These are phyloP conservation scores for Ilyonectria robusta DNA, from an alignment of 2,329 filamentous ascomycete genomes.

Conservation along the genomic window DNA sequence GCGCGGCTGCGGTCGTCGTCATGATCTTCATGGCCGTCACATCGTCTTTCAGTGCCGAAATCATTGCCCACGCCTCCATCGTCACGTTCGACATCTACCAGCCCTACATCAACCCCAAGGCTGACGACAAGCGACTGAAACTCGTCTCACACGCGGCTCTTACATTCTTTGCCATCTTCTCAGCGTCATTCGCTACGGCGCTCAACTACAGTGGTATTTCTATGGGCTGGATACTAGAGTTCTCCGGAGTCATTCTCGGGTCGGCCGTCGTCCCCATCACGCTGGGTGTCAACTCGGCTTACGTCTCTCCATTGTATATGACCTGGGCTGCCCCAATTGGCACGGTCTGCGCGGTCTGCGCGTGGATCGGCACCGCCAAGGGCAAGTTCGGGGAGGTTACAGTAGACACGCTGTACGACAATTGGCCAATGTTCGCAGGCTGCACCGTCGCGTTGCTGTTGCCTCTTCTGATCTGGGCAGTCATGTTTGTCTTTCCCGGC, in stretches of 20 bases:
- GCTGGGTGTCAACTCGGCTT: slow-evolving; percentile 1
- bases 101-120: slow-evolving; percentile 79
- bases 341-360: not conserved
- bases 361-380: slow-evolving; percentile 3
- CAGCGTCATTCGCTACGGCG: slow-evolving; percentile 16
- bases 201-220: slow-evolving; percentile 19
- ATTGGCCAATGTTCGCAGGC: slow-evolving; percentile 2
- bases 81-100: slow-evolving; percentile 90
- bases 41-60: slow-evolving; percentile 83
- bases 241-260: slow-evolving; percentile 5
- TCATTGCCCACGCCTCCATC: slow-evolving; percentile 91
- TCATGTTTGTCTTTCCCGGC: not conserved
- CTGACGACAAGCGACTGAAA: slow-evolving; percentile 12
- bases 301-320: slow-evolving; percentile 5
- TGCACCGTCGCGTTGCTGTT: not conserved
- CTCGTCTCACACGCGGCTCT: slow-evolving; percentile 2
- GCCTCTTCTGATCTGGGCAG: not conserved
- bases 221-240: slow-evolving; percentile 9
- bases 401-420: slow-evolving; percentile 4
- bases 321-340: slow-evolving; percentile 3
- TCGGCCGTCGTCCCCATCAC: slow-evolving; percentile 3
- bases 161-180: slow-evolving; percentile 10
- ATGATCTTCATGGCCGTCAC: slow-evolving; percentile 95
- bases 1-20: slow-evolving; percentile 82
- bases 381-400: not conserved